A percentile compares a stretch with the other conserved stretches of the same genome.
Evolutionary conservation across 495 filamentous ascomycete species (phyloP).

Genomic region (Aspergillus coremiiformis): DNA sequence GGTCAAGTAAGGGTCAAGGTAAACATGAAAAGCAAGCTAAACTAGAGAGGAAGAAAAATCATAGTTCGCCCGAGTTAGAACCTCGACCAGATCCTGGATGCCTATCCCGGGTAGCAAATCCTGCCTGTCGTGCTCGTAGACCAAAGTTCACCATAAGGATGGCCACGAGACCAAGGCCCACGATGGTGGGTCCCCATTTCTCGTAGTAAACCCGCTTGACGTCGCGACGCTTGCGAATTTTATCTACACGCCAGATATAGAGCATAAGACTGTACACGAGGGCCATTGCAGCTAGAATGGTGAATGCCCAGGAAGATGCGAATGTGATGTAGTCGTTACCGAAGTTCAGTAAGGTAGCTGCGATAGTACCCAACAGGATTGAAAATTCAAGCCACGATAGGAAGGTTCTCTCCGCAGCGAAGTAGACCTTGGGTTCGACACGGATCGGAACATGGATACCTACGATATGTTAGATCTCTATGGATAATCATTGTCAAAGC

Average conservation of each 20-base stretch:
- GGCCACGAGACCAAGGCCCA: slow-evolving; percentile 65
- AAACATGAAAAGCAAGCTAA: not conserved
- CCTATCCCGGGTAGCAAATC: slow-evolving; percentile 21
- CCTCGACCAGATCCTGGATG: not conserved
- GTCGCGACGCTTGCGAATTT: slow-evolving; percentile 70
- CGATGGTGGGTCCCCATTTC: slow-evolving; percentile 70
- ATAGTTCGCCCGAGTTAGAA: slow-evolving; percentile 4
- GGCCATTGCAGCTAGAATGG: slow-evolving; percentile 63
- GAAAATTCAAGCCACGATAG: slow-evolving; percentile 96
- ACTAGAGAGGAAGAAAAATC: not conserved
- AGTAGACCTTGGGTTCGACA: slow-evolving; percentile 96
- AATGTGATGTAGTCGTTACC: slow-evolving; percentile 50
- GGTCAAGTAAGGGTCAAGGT: not conserved
- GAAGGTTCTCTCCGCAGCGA: slow-evolving; percentile 93
- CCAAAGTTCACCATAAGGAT: slow-evolving; percentile 74
- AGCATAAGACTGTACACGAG: slow-evolving; percentile 72
- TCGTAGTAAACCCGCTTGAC: slow-evolving; percentile 79
- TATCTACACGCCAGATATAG: slow-evolving; percentile 80
- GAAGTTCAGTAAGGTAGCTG: slow-evolving; percentile 89
- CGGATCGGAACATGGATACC: slow-evolving; percentile 90
- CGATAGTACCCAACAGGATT: slow-evolving; percentile 88
- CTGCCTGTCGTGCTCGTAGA: slow-evolving; percentile 29
- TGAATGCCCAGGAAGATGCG: slow-evolving; percentile 68
- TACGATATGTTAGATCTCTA: slow-evolving; percentile 18
- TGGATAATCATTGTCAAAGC: not conserved